A percentile compares a stretch with the other conserved stretches of the same genome.
Conservation (phyloP, 2,329 filamentous ascomycete species). For the Blastomyces gilchristii region DNA sequence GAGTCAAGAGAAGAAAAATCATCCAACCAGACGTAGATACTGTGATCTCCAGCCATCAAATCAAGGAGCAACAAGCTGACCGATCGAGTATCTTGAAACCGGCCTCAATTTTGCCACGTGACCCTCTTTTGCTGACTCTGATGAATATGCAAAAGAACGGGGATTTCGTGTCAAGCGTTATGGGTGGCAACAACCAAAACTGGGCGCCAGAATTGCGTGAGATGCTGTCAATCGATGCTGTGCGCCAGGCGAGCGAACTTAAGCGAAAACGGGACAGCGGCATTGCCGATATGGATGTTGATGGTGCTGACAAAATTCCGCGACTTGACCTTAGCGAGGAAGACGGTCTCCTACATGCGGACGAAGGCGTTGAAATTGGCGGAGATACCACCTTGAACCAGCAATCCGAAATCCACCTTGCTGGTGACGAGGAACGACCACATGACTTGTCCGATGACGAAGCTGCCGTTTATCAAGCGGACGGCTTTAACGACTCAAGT, state of each 20-base stretch:
- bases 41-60: conserved; percentile 62
- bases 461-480: conserved; percentile 37
- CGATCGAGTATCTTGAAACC: conserved; percentile 77
- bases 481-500: conserved; percentile 69
- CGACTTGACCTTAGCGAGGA: conserved; percentile 53
- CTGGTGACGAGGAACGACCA: conserved; percentile 42
- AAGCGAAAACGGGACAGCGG: conserved; percentile 92
- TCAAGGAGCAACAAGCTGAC: conserved; percentile 78
- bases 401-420: conserved; percentile 53
- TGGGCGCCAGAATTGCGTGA: conserved; percentile 91
- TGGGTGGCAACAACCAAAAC: conserved; percentile 65
- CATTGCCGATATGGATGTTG: conserved; percentile 66
- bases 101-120: conserved; percentile 71
- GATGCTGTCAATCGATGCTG: conserved; percentile 77
- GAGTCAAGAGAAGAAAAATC: conserved; percentile 69
- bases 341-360: conserved; percentile 43
- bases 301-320: conserved; percentile 55
- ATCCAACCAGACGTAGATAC: conserved; percentile 74
- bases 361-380: conserved; percentile 45
- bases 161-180: conserved; percentile 76
- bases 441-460: conserved; percentile 40
- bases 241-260: conserved; percentile 65
- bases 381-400: conserved; percentile 37
- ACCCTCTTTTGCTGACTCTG: conserved; percentile 75
- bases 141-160: conserved; percentile 89